Evolutionary conservation across 2,329 filamentous ascomycete species (phyloP).

Genomic region (Beauveria sp.): DNA sequence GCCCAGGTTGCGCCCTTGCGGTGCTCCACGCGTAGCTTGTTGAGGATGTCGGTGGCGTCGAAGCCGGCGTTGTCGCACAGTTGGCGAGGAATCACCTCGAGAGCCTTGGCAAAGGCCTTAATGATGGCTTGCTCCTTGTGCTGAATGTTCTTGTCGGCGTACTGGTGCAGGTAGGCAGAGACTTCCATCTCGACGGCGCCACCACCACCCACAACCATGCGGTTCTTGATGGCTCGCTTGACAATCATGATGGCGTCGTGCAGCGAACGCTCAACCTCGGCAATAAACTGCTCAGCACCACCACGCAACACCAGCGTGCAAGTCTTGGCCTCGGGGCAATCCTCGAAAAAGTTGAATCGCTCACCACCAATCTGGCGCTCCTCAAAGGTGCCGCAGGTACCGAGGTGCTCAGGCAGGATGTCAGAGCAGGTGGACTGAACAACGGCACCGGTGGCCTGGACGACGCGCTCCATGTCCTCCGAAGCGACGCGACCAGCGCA

Average conservation of each 20-base stretch:
- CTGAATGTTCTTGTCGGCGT: slow-evolving; percentile 83
- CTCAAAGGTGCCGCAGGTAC: slow-evolving; percentile 83
- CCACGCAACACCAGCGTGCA: slow-evolving; percentile 93
- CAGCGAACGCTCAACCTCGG: slow-evolving; percentile 92
- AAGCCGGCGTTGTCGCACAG: slow-evolving; percentile 98
- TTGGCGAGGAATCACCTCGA: slow-evolving; percentile 94
- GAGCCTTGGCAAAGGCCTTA: slow-evolving; percentile 94
- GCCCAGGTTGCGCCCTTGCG: slow-evolving; percentile 89
- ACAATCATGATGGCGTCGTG: slow-evolving; percentile 99
- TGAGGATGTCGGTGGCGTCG: slow-evolving; percentile 95
- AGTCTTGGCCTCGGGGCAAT: slow-evolving; percentile 90
- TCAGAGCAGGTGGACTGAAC: slow-evolving; percentile 95
- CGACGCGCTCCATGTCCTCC: slow-evolving; percentile 93
- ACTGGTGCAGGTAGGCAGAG: slow-evolving; percentile 85
- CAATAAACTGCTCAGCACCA: slow-evolving; percentile 97
- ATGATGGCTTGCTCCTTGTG: slow-evolving; percentile 97
- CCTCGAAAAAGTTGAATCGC: slow-evolving; percentile 97
- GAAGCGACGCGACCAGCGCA: slow-evolving; percentile 87
- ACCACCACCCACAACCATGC: slow-evolving; percentile 88
- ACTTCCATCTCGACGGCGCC: slow-evolving; percentile 96
- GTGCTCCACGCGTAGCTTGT: slow-evolving; percentile 92
- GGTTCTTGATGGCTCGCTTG: slow-evolving; percentile 94
- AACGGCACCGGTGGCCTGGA: slow-evolving; percentile 86
- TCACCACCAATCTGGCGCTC: slow-evolving; percentile 96
- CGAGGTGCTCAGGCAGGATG: slow-evolving; percentile 81